Conservation (phyloP, 371 early-diverging fungal species). For the Lichtheimia hyalospora region DNA sequence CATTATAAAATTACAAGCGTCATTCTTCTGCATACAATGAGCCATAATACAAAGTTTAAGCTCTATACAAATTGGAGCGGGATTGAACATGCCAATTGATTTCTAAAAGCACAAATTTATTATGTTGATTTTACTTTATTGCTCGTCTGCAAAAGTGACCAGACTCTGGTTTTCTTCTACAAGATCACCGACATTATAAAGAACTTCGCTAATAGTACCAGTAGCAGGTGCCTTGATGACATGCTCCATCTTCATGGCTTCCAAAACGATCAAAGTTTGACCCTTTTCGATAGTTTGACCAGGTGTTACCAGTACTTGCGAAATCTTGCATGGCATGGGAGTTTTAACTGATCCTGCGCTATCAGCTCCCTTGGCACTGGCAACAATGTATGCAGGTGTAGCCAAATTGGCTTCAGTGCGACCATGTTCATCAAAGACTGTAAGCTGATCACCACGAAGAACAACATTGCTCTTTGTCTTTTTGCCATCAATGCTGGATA, state of each 20-base stretch:
- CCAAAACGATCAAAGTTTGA: constrained; percentile 80
- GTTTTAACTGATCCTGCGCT: constrained; percentile 78
- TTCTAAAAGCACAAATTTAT: too few relatives aligned
- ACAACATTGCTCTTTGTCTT: constrained; percentile 61
- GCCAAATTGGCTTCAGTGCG: constrained; percentile 64
- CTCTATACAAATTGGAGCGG: too few relatives aligned
- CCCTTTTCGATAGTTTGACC: constrained; percentile 89
- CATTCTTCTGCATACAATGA: too few relatives aligned
- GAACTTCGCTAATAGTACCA: constrained; percentile 74
- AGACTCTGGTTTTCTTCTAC: constrained; percentile 86
- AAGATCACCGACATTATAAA: constrained; percentile 84
- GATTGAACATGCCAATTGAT: too few relatives aligned
- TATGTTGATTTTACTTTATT: not conserved
- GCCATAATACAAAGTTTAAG: too few relatives aligned
- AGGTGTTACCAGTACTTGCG: constrained; percentile 77
- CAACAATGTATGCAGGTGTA: constrained; percentile 56
- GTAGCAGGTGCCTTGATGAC: constrained; percentile 83
- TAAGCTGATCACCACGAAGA: constrained; percentile 56
- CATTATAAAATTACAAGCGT: too few relatives aligned
- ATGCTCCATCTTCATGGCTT: constrained; percentile 99
- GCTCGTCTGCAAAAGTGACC: constrained; percentile 66
- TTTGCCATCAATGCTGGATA: constrained; percentile 62
- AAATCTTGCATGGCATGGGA: constrained; percentile 97
- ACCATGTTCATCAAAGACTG: constrained; percentile 63
- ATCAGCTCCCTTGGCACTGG: constrained; percentile 40